phyloP scores from a whole-genome alignment of 345 rosid species.

The Eucalyptus sp. region DNA sequence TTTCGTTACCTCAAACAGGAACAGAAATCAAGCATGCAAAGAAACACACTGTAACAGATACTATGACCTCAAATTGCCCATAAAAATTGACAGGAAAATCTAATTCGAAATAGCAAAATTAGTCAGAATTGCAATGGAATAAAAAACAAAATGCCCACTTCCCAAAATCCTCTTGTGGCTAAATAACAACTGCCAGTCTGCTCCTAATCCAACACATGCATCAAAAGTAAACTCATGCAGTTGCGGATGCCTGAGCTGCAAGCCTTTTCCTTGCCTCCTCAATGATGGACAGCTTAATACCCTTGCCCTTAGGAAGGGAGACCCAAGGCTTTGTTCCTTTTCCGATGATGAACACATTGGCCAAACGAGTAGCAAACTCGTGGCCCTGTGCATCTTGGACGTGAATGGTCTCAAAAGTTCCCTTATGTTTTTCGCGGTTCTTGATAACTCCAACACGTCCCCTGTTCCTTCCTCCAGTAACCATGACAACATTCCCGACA shows the following conservation, averaged over 20 bases:
- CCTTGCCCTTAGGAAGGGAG: not conserved
- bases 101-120: not conserved
- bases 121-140: not conserved
- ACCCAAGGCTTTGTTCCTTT: not conserved
- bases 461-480: not conserved
- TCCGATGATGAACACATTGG: not conserved
- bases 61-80: not conserved
- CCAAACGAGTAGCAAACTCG: not conserved
- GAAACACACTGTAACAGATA: not conserved
- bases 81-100: not conserved
- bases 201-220: not conserved
- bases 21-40: not conserved
- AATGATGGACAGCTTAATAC: not conserved
- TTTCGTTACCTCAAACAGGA: not conserved
- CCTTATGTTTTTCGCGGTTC: not conserved
- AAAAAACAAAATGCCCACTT: not conserved
- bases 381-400: not conserved
- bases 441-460: not conserved
- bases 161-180: not conserved
- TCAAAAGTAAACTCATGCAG: not conserved
- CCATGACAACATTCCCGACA: not conserved
- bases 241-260: not conserved
- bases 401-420: not conserved
- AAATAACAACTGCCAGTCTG: not conserved
- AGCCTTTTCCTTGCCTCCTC: not conserved